Evolutionary conservation across 2,329 filamentous ascomycete species (phyloP), one percentile per base, ranked within the genome.

Genomic region (Scedosporium apiospermum): DNA sequence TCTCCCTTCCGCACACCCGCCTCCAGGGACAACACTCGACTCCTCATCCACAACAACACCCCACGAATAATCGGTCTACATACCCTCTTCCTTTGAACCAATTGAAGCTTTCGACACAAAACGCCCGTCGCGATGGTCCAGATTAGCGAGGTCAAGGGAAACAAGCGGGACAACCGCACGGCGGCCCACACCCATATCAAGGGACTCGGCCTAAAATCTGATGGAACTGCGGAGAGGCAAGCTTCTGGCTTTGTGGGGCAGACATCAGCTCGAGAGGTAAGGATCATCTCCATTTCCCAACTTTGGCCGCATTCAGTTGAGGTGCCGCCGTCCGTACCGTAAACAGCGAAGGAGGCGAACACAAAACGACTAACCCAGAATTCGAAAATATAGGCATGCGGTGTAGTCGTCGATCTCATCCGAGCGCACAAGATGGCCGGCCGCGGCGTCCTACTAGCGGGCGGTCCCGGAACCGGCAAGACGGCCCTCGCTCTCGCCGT

Each of bases 161-260:
- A 91, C 78, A 87, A 88, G 80, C 92, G 95, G 80, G 93, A 97
- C 76, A 95, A 96, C 79, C 88, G 95, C 73, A 99, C 95, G 58
- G 93, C 95, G 65, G 90, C 93, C 69, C 95, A 99, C 78, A 97
- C 93, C 61, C 95, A 99, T 77, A 99, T 99, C 83, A 96, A 92
- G 75, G 95, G 95, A 60, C 82, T 99, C 49, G 95, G 95, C 18
- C 78, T 99, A 68, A 90, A 90, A 71, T 74, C 85, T 59, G 91
- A 96, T 86, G 95, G 95, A 66, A 88, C 84, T 61, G 91, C 95
- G 65, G 93, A 96, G 73, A 84, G 84, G 67, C 84, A 90, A 65
- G 84, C 86, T 41, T 85, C 86, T 68, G 95, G 95, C 42, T 99
- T 98, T 71, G 88, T 98, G 58, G 95, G 95, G 61, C 95, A 99